Percentiles rank a stretch among this genome's conserved stretches.
Evolutionary conservation across 1,139 yeast species (phyloP).

Genomic region (Blastobotrys elegans): DNA sequence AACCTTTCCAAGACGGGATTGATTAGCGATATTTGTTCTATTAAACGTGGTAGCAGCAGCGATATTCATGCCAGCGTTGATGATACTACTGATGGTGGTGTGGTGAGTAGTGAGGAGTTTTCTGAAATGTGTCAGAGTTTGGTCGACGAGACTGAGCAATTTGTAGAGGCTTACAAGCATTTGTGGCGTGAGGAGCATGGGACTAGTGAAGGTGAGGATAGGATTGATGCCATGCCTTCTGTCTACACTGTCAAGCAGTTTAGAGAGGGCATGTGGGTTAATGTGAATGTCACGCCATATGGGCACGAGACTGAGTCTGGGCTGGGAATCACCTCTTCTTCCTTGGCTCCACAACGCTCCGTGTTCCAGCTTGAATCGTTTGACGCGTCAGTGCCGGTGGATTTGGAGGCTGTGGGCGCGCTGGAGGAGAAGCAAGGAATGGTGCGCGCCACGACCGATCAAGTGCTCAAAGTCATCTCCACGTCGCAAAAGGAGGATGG

Average conservation of each 20-base stretch:
- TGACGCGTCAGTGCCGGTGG: constrained; percentile 13
- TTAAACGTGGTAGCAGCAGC: constrained; percentile 12
- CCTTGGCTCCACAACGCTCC: constrained; percentile 4
- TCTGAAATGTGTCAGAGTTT: constrained; percentile 13
- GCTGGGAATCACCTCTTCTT: not conserved
- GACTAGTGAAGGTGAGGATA: constrained; percentile 10
- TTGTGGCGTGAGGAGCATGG: constrained; percentile 7
- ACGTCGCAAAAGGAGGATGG: constrained; percentile 3
- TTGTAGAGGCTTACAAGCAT: constrained; percentile 13
- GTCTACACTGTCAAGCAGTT: constrained; percentile 24
- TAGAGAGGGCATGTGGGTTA: constrained; percentile 24
- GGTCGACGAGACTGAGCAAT: constrained; percentile 11
- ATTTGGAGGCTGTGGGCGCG: constrained; percentile 5
- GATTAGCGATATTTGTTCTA: constrained; percentile 20
- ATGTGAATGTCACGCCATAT: constrained; percentile 20
- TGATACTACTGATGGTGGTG: not conserved
- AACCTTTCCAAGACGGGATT: constrained; percentile 24
- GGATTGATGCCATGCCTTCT: constrained; percentile 17
- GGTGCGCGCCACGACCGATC: constrained; percentile 3
- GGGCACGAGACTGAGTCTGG: constrained; percentile 14
- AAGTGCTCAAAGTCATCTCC: constrained; percentile 1
- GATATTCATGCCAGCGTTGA: not conserved
- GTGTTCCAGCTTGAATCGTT: constrained; percentile 14
- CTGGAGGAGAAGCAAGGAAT: constrained; percentile 9
- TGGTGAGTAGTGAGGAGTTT: constrained; percentile 10